Conservation (phyloP, 2,329 filamentous ascomycete species). For the Diaporthe capsici region DNA sequence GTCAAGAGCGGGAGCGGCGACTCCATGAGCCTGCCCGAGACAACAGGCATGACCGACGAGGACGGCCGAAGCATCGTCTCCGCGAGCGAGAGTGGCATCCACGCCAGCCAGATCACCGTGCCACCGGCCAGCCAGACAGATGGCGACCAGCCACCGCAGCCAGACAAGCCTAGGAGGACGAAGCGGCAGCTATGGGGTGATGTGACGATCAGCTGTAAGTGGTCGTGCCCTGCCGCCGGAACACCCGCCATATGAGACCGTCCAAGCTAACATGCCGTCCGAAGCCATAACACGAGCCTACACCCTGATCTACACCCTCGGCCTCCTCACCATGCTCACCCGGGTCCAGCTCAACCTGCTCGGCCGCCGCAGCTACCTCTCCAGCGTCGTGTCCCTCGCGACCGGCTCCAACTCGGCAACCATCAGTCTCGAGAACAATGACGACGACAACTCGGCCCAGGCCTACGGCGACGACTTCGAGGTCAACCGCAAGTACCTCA, state of each 20-base stretch:
- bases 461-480: conserved; percentile 94
- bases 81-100: conserved; percentile 85
- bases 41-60: conserved; percentile 82
- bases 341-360: conserved; percentile 97
- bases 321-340: conserved; percentile 90
- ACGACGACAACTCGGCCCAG: conserved; percentile 87
- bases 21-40: conserved; percentile 73
- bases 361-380: conserved; percentile 93
- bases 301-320: conserved; percentile 91
- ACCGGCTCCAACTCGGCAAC: conserved; percentile 79
- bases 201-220: conserved; percentile 92
- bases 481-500: conserved; percentile 93
- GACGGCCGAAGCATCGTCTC: conserved; percentile 84
- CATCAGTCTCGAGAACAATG: conserved; percentile 93
- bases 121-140: conserved; percentile 62
- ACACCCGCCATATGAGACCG: not conserved
- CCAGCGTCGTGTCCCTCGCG: conserved; percentile 92
- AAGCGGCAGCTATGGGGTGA: conserved; percentile 98
- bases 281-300: conserved; percentile 90
- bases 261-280: conserved; percentile 39
- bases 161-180: conserved; percentile 75
- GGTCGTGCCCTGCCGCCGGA: not conserved
- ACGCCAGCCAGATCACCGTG: conserved; percentile 81
- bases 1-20: conserved; percentile 62
- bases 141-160: conserved; percentile 46